Conservation (phyloP, 495 filamentous ascomycete genomes). For the Beverwykella pulmonaria region DNA sequence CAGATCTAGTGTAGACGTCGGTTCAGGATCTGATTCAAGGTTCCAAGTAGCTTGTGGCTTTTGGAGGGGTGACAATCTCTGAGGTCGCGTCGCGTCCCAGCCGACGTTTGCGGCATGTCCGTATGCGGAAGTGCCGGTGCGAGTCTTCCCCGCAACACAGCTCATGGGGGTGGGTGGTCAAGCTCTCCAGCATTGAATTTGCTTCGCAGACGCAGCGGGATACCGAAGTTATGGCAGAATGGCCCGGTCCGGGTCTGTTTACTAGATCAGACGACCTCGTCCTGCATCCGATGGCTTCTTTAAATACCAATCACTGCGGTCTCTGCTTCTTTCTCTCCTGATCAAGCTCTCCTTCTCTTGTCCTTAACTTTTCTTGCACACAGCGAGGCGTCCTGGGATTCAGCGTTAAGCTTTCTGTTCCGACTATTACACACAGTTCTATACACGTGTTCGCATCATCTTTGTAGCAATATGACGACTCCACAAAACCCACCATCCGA, state of each 20-base stretch:
- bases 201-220: conserved; percentile 1
- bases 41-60: background rate
- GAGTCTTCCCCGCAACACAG: conserved; percentile 24
- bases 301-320: background rate
- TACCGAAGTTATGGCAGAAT: conserved; percentile 8
- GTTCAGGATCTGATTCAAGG: too few relatives aligned
- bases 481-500: too few relatives aligned
- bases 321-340: background rate
- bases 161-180: conserved; percentile 1
- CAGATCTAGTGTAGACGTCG: too few relatives aligned
- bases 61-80: too few relatives aligned
- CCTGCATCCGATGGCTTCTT: background rate
- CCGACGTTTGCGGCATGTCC: conserved; percentile 2
- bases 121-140: conserved; percentile 14
- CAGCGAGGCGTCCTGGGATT: conserved; percentile 4
- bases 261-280: conserved; percentile 11
- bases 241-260: background rate
- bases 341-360: background rate
- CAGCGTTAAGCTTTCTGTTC: too few relatives aligned
- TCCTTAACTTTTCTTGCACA: background rate
- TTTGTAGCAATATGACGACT: too few relatives aligned
- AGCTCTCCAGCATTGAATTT: background rate
- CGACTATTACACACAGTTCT: background rate
- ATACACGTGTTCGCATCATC: conserved; percentile 5
- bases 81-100: background rate